Percentiles rank a stretch among this genome's conserved stretches.
phyloP scores from a whole-genome alignment of 148 eudicot species.

The Mesembryanthemum crystallinum region DNA sequence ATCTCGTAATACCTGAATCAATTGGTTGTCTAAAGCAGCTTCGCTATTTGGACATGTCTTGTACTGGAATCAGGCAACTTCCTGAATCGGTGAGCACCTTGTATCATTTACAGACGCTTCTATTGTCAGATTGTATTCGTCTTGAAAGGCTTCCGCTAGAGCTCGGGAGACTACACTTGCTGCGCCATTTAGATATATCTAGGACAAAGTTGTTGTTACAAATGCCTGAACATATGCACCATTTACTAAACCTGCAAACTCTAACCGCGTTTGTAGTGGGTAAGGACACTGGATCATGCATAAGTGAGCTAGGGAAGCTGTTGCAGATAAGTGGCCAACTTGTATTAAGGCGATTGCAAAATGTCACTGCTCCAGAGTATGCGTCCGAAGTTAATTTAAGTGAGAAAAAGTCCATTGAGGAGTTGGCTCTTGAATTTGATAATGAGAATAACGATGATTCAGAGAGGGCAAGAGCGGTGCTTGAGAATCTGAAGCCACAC shows the following conservation, averaged over 20 bases:
- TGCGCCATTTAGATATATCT: slow-evolving; percentile 14
- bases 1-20: not conserved
- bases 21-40: slow-evolving; percentile 6
- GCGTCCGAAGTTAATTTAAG: slow-evolving; percentile 1
- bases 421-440: slow-evolving; percentile 7
- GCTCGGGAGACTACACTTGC: not conserved
- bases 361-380: not conserved
- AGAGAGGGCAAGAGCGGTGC: not conserved
- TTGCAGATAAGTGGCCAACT: not conserved
- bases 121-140: not conserved
- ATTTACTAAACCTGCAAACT: not conserved
- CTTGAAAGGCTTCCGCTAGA: not conserved
- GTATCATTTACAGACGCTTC: slow-evolving; percentile 7
- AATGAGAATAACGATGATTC: not conserved
- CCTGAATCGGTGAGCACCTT: slow-evolving; percentile 15
- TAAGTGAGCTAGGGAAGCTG: slow-evolving; percentile 4
- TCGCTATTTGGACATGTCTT: slow-evolving; percentile 13
- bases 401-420: not conserved
- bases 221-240: slow-evolving; percentile 10
- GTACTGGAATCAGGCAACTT: not conserved
- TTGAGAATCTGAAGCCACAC: not conserved
- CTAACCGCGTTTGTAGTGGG: slow-evolving; percentile 12
- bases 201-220: not conserved
- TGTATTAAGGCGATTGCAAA: slow-evolving; percentile 12
- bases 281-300: not conserved